Percentiles rank a stretch among this genome's conserved stretches.
These are phyloP conservation scores for Calocybe gambosa DNA, from an alignment of 1,284 basidiomycete genomes.

Conservation along the genomic window DNA sequence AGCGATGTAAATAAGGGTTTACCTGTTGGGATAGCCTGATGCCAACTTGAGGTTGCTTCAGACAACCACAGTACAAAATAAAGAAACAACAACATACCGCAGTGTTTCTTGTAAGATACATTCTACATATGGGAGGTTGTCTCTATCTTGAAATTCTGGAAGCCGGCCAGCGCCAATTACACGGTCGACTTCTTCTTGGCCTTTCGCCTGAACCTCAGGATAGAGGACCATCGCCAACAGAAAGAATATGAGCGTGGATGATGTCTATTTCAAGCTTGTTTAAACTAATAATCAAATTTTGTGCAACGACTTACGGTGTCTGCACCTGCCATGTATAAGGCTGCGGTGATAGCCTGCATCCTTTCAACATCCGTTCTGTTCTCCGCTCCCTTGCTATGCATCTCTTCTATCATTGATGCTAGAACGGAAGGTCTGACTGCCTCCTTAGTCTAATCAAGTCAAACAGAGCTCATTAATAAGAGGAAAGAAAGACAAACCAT, in stretches of 20 bases:
- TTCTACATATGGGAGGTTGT: constrained; percentile 28
- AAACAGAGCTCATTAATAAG: too few relatives aligned
- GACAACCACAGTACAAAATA: background rate
- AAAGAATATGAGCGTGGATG: constrained; percentile 20
- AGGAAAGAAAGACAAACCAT: constrained; percentile 16
- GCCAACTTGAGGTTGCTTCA: background rate
- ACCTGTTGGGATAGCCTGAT: background rate
- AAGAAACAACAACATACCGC: background rate
- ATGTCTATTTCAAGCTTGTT: constrained; percentile 5
- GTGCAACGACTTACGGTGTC: constrained; percentile 19
- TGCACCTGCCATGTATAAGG: constrained; percentile 19
- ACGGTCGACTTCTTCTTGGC: constrained; percentile 30
- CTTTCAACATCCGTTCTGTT: constrained; percentile 13
- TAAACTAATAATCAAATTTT: constrained; percentile 9
- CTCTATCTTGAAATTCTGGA: constrained; percentile 27
- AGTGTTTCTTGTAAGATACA: constrained; percentile 20
- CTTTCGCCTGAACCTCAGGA: constrained; percentile 29
- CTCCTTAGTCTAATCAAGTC: constrained; percentile 14
- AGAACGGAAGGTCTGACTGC: constrained; percentile 18
- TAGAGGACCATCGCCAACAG: constrained; percentile 32
- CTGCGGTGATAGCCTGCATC: constrained; percentile 17
- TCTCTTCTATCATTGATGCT: constrained; percentile 14
- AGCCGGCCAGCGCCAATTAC: constrained; percentile 28
- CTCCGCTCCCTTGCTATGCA: constrained; percentile 1
- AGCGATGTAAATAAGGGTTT: background rate